Evolutionary conservation across 257 asterid species (phyloP).

Genomic region (Solanum bukasovii): DNA sequence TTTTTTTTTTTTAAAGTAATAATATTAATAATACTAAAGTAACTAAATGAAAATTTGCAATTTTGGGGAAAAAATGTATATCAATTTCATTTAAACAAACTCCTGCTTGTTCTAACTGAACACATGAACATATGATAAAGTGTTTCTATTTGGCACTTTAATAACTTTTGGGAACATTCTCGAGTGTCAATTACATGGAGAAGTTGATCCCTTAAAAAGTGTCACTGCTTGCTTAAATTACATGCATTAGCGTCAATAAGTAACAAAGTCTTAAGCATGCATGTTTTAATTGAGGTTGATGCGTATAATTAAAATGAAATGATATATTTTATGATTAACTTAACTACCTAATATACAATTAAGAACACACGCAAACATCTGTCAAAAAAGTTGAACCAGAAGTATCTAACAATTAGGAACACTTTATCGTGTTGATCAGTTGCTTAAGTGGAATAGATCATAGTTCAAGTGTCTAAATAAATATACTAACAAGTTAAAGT

Average conservation of each 20-base stretch:
- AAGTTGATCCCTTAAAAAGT: not conserved
- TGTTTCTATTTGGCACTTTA: not conserved
- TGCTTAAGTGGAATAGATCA: not conserved
- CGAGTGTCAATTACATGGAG: not conserved
- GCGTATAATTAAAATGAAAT: not conserved
- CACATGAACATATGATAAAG: not conserved
- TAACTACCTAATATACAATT: not conserved
- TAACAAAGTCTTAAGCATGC: not conserved
- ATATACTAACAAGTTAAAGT: not conserved
- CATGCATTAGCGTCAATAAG: not conserved
- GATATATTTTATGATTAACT: not conserved
- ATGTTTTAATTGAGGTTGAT: not conserved
- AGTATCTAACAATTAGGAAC: not conserved
- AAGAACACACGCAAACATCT: accelerated
- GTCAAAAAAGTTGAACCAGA: not conserved
- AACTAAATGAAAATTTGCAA: not conserved
- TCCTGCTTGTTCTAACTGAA: not conserved
- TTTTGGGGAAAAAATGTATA: not conserved
- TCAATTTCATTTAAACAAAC: not conserved
- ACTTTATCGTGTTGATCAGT: not conserved
- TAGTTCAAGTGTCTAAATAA: not conserved
- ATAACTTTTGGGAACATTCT: not conserved
- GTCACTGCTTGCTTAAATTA: not conserved
- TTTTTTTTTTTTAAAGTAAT: no score
- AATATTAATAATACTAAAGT: no score